Base-by-base conservation (phyloP, 192 early-diverging fungal species). In the Phycomyces blakesleeanus region DNA sequence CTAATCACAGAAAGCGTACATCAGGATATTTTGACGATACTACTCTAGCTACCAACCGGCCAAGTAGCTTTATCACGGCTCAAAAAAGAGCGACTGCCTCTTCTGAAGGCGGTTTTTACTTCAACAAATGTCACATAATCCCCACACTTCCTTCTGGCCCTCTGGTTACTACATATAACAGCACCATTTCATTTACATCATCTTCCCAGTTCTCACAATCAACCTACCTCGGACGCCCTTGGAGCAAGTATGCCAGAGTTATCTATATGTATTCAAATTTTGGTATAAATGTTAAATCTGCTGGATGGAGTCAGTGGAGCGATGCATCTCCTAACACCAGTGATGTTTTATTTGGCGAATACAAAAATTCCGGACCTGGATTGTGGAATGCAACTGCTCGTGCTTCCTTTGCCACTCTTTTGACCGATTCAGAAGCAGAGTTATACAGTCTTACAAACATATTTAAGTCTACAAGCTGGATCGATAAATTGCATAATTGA, bases 211-310 rank as follows among this genome's bases (percentile, higher is more conserved):
- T 34, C 7, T 7, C 29, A 34, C 29, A 64, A 55, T 25, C 52
- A 51, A 21, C 27, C 11, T 64, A 55, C 53, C 63, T 64, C 1
- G 63, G 63, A n/a, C 50, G 63, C 16, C 63, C 63, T 20, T 64
- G 55, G 41, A 56, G 51, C 34, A 51, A 64, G 25, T 64, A 64
- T 29, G 63, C 63, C 15, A 16, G 21, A 18, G 63, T 64, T 1
- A 51, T 64, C 6, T 64, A 64, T n/a, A 52, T 64, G 51, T 20
- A 38, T 15, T 64, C 51, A 9, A 21, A 18, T 8, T 39, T 64
- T 15, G 53, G 22, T 2, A 22, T 29, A 5, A 51, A 64, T 18
- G 38, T 64, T 14, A 64, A 64, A 27, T 38, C 38, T 0, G 50
- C 38, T 10, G 52, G 63, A 0, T 64, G 63, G 63, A 54, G 40